phyloP scores from a whole-genome alignment of 2,329 filamentous ascomycete genomes.

The Ascocoryne sarcoides region DNA sequence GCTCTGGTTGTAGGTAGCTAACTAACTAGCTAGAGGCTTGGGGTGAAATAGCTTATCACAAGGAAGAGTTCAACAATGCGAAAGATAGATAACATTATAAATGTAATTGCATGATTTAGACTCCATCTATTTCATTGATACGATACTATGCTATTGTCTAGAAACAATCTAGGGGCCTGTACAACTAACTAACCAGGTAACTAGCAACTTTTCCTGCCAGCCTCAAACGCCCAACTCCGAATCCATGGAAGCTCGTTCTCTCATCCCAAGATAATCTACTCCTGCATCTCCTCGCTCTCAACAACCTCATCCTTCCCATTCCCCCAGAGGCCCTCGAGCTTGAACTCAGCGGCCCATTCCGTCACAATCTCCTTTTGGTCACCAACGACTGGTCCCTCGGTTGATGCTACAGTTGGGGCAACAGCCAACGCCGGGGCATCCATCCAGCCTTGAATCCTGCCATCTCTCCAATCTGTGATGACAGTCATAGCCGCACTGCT shows the following conservation, averaged over 20 bases:
- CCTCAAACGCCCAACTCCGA: conserved; percentile 7
- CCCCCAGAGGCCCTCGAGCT: conserved; percentile 86
- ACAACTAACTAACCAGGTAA: background rate
- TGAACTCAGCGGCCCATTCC: conserved; percentile 91
- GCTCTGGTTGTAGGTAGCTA: too few relatives aligned
- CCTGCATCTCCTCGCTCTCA: conserved; percentile 20
- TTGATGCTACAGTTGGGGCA: conserved; percentile 29
- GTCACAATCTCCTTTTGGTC: conserved; percentile 83
- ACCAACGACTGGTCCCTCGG: conserved; percentile 37
- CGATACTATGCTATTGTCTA: too few relatives aligned
- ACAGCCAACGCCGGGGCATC: conserved; percentile 60
- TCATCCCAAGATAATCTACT: conserved; percentile 9
- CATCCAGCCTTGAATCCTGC: conserved; percentile 86
- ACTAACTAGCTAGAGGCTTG: too few relatives aligned
- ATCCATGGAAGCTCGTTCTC: background rate
- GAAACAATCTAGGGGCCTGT: too few relatives aligned
- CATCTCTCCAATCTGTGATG: conserved; percentile 93
- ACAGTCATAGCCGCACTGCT: conserved; percentile 83
- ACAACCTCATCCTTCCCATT: conserved; percentile 39
- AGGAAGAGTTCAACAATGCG: too few relatives aligned
- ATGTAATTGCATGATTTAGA: too few relatives aligned
- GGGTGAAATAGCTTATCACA: too few relatives aligned
- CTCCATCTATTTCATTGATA: too few relatives aligned
- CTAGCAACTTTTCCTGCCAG: background rate
- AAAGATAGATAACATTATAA: too few relatives aligned